phyloP scores from a whole-genome alignment of 2,329 filamentous ascomycete species.

The Cordyceps tenuipes region DNA sequence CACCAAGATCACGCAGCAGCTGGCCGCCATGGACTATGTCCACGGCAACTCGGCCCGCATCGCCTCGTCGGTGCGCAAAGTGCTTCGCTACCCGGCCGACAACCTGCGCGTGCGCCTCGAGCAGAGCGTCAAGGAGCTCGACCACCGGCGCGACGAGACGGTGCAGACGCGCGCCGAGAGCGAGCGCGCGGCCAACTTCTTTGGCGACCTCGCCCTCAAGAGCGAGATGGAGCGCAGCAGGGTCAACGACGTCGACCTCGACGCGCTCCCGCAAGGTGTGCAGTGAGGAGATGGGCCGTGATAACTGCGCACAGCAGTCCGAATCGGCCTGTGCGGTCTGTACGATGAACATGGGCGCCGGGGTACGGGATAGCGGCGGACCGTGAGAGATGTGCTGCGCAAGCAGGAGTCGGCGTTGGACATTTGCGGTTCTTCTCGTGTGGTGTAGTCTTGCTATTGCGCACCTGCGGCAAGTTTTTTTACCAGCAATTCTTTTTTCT shows the following conservation, averaged over 20 bases:
- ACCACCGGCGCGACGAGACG: slow-evolving; percentile 70
- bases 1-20: slow-evolving; percentile 72
- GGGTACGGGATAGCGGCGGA: background rate
- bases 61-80: slow-evolving; percentile 75
- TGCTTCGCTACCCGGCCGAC: slow-evolving; percentile 79
- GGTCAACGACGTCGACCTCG: slow-evolving; percentile 47
- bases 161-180: slow-evolving; percentile 74
- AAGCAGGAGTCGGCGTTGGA: slow-evolving; percentile 7
- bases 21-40: slow-evolving; percentile 81
- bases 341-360: background rate
- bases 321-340: background rate
- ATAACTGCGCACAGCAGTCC: background rate
- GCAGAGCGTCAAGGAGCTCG: slow-evolving; percentile 76
- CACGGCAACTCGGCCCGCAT: slow-evolving; percentile 83
- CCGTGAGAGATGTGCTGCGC: background rate
- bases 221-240: slow-evolving; percentile 43
- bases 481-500: background rate
- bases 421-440: background rate
- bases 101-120: slow-evolving; percentile 78
- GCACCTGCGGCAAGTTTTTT: background rate
- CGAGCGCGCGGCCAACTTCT: slow-evolving; percentile 83
- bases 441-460: background rate
- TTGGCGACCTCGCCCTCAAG: slow-evolving; percentile 70
- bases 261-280: slow-evolving; percentile 38
- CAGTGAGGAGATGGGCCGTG: background rate